phyloP scores from a whole-genome alignment of 2,329 filamentous ascomycete species.

The Emericellopsis atlantica region DNA sequence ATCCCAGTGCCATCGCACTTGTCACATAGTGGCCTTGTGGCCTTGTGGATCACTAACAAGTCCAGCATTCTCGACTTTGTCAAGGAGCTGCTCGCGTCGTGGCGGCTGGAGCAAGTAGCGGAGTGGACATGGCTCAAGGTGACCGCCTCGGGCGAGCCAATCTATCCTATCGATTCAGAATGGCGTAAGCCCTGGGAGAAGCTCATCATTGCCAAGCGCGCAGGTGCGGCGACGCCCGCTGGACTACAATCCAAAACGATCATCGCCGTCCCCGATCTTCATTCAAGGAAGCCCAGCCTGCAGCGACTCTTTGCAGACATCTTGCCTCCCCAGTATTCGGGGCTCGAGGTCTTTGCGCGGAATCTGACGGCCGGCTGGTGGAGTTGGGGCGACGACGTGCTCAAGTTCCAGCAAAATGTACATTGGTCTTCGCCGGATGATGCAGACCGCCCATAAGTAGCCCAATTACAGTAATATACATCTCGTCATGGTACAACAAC shows the following conservation, averaged over 20 bases:
- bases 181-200: constrained; percentile 72
- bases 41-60: constrained; percentile 71
- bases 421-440: constrained; percentile 26
- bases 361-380: constrained; percentile 66
- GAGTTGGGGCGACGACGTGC: constrained; percentile 63
- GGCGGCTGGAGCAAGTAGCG: constrained; percentile 51
- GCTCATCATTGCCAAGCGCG: constrained; percentile 46
- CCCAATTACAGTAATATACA: too few species aligned
- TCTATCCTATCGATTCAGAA: constrained; percentile 43
- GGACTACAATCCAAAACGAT: constrained; percentile 38
- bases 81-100: constrained; percentile 43
- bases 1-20: constrained; percentile 46
- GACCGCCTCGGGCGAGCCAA: constrained; percentile 49
- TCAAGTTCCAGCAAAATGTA: constrained; percentile 52
- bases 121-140: constrained; percentile 77
- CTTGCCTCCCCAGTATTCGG: constrained; percentile 37
- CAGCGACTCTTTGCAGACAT: constrained; percentile 44
- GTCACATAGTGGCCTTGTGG: constrained; percentile 43
- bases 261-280: constrained; percentile 59
- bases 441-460: too few species aligned
- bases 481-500: too few species aligned
- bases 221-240: constrained; percentile 12
- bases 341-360: constrained; percentile 67
- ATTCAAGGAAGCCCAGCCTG: constrained; percentile 68
- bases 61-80: constrained; percentile 42